Conservation (phyloP, 202 grass and related monocot genomes). For the Digitaria exilis region DNA sequence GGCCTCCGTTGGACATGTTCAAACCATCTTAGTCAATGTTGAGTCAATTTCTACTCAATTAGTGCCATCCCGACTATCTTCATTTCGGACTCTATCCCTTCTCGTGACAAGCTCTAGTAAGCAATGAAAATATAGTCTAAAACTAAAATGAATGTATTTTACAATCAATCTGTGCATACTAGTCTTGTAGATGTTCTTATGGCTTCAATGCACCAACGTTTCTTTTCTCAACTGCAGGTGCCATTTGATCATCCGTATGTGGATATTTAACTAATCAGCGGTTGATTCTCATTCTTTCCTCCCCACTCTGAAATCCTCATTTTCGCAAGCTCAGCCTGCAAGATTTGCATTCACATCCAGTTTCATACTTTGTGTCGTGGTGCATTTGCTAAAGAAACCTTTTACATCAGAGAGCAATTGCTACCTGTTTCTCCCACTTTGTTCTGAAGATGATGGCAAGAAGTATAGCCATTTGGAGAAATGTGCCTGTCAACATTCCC, state of each 20-base stretch:
- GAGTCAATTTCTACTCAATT: too few relatives aligned
- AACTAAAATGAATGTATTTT: not conserved
- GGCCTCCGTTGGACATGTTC: too few relatives aligned
- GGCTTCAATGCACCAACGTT: not conserved
- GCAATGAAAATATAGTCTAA: not conserved
- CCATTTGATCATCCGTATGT: not conserved
- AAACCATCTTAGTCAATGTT: too few relatives aligned
- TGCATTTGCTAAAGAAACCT: not conserved
- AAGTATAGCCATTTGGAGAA: slow-evolving; percentile 67
- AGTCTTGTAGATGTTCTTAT: slow-evolving; percentile 6
- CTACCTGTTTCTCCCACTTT: slow-evolving; percentile 89
- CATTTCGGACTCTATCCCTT: too few relatives aligned
- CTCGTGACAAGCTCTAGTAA: not conserved
- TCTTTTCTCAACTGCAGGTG: not conserved
- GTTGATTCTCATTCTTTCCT: not conserved
- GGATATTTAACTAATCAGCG: not conserved
- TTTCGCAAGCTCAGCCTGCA: slow-evolving; percentile 61
- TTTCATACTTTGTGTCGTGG: not conserved
- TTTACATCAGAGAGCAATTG: not conserved
- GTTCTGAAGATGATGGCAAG: slow-evolving; percentile 63
- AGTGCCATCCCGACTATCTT: too few relatives aligned
- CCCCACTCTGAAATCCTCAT: slow-evolving; percentile 49
- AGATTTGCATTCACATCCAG: not conserved
- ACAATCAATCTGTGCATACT: not conserved
- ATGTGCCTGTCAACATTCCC: slow-evolving; percentile 75